Evolutionary conservation across 164 flowering plant genomes (phyloP).

Genomic region (Malania oleifera): DNA sequence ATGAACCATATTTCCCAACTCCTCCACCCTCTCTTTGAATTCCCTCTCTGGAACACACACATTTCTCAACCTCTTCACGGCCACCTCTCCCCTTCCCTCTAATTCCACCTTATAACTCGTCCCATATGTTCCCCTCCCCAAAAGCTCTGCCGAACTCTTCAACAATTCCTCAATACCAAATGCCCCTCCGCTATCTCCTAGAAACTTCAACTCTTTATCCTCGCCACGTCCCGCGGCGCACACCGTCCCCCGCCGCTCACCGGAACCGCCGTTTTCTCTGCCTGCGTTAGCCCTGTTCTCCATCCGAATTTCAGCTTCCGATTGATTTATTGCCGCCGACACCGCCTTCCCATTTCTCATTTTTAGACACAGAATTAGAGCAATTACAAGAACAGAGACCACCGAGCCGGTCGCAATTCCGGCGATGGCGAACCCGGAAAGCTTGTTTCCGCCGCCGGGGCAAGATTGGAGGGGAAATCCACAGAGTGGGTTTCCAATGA

Average conservation of each 20-base stretch:
- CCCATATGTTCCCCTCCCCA: not conserved
- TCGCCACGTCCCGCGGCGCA: too few relatives aligned
- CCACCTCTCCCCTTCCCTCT: not conserved
- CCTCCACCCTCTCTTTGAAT: not conserved
- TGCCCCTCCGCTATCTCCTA: not conserved
- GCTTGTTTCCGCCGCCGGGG: not conserved
- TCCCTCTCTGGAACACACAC: not conserved
- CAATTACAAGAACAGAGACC: not conserved
- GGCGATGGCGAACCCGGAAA: not conserved
- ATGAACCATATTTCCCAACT: not conserved
- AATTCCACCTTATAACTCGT: slow-evolving; percentile 1
- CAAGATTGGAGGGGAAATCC: not conserved
- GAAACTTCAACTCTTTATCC: not conserved
- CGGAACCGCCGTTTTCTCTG: not conserved
- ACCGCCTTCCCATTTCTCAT: not conserved
- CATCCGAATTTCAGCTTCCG: not conserved
- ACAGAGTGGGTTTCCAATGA: slow-evolving; percentile 1
- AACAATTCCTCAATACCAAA: not conserved
- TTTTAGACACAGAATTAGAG: not conserved
- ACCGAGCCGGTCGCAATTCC: slow-evolving; percentile 1
- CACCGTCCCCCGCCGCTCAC: not conserved
- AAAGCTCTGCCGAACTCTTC: slow-evolving; percentile 1
- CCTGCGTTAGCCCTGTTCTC: not conserved
- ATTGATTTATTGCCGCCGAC: not conserved
- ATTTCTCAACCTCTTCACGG: slow-evolving; percentile 2